phyloP scores from a whole-genome alignment of 2,329 filamentous ascomycete species.

The Aspergillus persii region DNA sequence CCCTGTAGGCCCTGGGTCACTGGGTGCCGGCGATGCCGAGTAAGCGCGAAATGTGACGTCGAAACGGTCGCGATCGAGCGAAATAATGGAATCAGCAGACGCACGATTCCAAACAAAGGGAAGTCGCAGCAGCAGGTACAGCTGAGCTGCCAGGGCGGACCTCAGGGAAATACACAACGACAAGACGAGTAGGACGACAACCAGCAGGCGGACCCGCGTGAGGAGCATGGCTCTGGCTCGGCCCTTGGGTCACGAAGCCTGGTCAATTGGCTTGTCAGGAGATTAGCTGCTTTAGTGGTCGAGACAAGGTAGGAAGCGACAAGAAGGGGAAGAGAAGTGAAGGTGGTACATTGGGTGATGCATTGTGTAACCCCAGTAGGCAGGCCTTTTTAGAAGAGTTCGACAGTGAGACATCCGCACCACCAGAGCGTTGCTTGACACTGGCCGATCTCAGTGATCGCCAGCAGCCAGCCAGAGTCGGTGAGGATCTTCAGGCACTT shows the following conservation, averaged over 20 bases:
- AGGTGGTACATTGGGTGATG: not conserved
- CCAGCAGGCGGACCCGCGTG: not conserved
- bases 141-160: not conserved
- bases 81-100: not conserved
- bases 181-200: not conserved
- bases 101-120: conserved; percentile 8
- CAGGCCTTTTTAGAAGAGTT: not conserved
- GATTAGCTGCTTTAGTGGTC: not conserved
- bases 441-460: too few species aligned
- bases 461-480: too few species aligned
- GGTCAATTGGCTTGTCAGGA: not conserved
- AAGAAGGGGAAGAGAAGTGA: not conserved
- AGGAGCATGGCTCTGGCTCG: not conserved
- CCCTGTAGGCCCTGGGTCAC: not conserved
- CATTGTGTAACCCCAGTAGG: not conserved
- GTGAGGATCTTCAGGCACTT: too few species aligned
- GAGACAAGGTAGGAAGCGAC: not conserved
- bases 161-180: not conserved
- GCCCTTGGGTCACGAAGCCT: not conserved
- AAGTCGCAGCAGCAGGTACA: conserved; percentile 6
- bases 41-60: conserved; percentile 10
- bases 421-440: not conserved
- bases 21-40: not conserved
- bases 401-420: not conserved
- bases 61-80: conserved; percentile 5